A percentile compares a stretch with the other conserved stretches of the same genome.
Evolutionary conservation across 257 asterid genomes (phyloP).

Genomic region (Solanum dulcamara): DNA sequence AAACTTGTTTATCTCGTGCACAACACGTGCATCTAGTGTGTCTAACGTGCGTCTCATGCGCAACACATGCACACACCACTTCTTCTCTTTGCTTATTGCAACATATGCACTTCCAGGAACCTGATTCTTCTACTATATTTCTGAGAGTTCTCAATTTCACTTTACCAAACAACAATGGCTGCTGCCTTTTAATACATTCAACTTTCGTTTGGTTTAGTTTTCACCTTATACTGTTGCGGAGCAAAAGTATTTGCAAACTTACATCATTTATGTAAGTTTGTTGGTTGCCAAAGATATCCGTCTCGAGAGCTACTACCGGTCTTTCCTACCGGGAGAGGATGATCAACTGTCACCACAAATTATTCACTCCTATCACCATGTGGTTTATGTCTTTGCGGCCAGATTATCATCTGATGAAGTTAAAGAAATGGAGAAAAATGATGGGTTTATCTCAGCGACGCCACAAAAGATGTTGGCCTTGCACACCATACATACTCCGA

Average conservation of each 20-base stretch:
- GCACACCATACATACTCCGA: conserved; percentile 4
- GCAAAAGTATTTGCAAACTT: background rate
- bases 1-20: no score
- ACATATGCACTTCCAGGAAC: no score
- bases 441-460: background rate
- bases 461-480: background rate
- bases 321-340: background rate
- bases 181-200: no score
- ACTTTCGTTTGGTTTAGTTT: no score
- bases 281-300: no score
- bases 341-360: background rate
- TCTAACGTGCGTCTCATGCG: no score
- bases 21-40: no score
- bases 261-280: conserved; percentile 3
- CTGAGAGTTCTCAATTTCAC: no score
- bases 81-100: no score
- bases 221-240: no score
- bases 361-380: conserved; percentile 5
- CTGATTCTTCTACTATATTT: no score
- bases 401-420: conserved; percentile 1
- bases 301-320: background rate
- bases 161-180: background rate
- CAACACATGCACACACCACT: no score
- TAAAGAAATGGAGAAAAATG: conserved; percentile 1
- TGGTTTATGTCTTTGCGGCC: conserved; percentile 9